phyloP scores from a whole-genome alignment of 257 asterid genomes.

The Fraxinus americana region DNA sequence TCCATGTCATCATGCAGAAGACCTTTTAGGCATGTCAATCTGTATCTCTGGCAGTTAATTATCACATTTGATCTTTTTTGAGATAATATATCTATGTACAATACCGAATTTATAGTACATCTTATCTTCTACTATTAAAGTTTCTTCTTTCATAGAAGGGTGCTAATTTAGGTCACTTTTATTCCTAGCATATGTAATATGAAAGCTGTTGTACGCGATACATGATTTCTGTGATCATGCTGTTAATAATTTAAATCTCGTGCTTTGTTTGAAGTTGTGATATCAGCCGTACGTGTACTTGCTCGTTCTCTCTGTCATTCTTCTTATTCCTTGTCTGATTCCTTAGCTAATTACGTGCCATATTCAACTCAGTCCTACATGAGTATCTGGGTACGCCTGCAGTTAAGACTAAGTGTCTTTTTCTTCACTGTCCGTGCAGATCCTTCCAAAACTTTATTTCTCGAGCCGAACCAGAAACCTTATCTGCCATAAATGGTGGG shows the following conservation, averaged over 20 bases:
- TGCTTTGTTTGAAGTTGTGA: conserved; percentile 3
- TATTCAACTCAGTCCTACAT: conserved; percentile 14
- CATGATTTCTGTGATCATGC: not conserved
- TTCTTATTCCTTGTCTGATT: not conserved
- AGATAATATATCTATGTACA: not conserved
- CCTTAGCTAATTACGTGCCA: conserved; percentile 13
- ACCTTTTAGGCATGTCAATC: not conserved
- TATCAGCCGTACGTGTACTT: conserved; percentile 6
- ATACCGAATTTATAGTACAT: not conserved
- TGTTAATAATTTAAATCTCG: not conserved
- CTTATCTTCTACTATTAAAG: not conserved
- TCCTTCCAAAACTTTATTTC: conserved; percentile 85
- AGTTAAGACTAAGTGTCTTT: conserved; percentile 23
- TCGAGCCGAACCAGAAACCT: conserved; percentile 73
- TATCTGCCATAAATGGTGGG: conserved; percentile 74
- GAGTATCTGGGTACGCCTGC: not conserved
- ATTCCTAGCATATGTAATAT: not conserved
- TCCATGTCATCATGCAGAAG: not conserved
- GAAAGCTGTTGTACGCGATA: not conserved
- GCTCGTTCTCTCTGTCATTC: not conserved
- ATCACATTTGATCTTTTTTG: not conserved
- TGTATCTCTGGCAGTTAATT: not conserved
- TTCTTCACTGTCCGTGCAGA: conserved; percentile 42
- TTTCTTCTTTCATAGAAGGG: not conserved
- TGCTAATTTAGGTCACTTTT: not conserved